Conservation (phyloP, 257 asterid genomes). For the Rhazya stricta region DNA sequence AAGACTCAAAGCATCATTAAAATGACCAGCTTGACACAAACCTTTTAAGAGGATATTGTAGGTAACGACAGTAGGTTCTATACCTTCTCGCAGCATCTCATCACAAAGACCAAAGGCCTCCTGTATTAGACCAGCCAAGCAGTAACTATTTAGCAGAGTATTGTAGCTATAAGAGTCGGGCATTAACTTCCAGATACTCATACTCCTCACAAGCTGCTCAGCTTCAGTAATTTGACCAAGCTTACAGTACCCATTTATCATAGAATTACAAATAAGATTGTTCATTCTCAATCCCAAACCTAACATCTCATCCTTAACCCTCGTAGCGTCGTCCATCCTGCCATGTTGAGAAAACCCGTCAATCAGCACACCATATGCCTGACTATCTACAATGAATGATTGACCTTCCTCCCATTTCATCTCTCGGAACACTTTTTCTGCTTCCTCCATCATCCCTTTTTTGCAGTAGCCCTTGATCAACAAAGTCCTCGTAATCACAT, state of each 20-base stretch:
- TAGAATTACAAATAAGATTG: constrained; percentile 55
- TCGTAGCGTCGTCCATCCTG: constrained; percentile 69
- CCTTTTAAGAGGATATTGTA: constrained; percentile 82
- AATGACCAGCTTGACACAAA: constrained; percentile 44
- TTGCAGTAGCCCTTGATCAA: constrained; percentile 74
- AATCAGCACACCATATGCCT: constrained; percentile 62
- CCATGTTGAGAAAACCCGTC: constrained; percentile 77
- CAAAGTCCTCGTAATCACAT: constrained; percentile 62
- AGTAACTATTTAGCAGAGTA: constrained; percentile 65
- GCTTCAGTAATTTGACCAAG: constrained; percentile 61
- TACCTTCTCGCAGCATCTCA: constrained; percentile 55
- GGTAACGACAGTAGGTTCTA: constrained; percentile 56
- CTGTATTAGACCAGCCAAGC: constrained; percentile 53
- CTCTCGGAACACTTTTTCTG: constrained; percentile 45
- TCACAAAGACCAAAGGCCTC: constrained; percentile 62
- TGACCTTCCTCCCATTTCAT: constrained; percentile 45
- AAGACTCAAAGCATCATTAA: constrained; percentile 66
- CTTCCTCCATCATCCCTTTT: constrained; percentile 59
- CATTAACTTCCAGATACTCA: constrained; percentile 46
- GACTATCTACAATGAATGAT: constrained; percentile 49
- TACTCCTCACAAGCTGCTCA: constrained; percentile 36
- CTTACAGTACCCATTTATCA: constrained; percentile 78
- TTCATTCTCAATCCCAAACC: constrained; percentile 59
- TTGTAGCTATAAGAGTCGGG: constrained; percentile 82
- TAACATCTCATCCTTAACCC: constrained; percentile 67